Evolutionary conservation across 2,329 filamentous ascomycete genomes (phyloP), one percentile per base, ranked within the genome.

Genomic region (Monosporascus sp.): DNA sequence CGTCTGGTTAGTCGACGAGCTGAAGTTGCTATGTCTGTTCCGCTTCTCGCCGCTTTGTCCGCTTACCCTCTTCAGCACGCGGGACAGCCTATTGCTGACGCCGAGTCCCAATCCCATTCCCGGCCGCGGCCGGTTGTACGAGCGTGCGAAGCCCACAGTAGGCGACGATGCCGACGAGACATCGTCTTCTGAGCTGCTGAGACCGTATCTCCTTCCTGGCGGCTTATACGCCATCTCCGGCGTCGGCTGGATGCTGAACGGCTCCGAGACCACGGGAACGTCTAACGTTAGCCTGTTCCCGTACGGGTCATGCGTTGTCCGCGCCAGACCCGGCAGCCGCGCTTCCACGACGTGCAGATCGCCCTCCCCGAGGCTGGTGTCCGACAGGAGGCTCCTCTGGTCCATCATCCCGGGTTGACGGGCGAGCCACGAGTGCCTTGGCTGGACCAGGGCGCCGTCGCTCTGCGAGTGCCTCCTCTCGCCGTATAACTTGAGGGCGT

Each of bases 161-260:
- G 59, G 59, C 17, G 56, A 55, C 15, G 52, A 46, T 35, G 31
- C 31, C 31, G 11, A 35, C 31, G 31, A 35, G 31, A 35, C 31
- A 14, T 14, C 31, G 9, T 35, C 62, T 60, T 18, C 62, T 61
- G 11, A 35, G 9, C 63, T 63, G 24, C 57, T 52, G 24, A 60
- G 56, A 11, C 64, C 59, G 39, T 63, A 60, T 41, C 48, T 62
- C n/a, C 55, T 52, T 3, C 45, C 50, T 24, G 52, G 46, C 5
- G 48, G 43, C 22, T 27, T 57, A 38, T 69, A 69, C 1, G 65
- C 65, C 44, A 64, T 55, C 24, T 67, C 65, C 7, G 66, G 66
- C 17, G 65, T 68, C 8, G 56, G 57, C 37, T 68, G 66, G 57
- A 68, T 65, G 49, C 66, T 69, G 35, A 62, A 66, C 1, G 65